Percentiles rank a stretch among this genome's conserved stretches.
phyloP scores from a whole-genome alignment of 2,329 filamentous ascomycete genomes.

The Aaosphaeria arxii region DNA sequence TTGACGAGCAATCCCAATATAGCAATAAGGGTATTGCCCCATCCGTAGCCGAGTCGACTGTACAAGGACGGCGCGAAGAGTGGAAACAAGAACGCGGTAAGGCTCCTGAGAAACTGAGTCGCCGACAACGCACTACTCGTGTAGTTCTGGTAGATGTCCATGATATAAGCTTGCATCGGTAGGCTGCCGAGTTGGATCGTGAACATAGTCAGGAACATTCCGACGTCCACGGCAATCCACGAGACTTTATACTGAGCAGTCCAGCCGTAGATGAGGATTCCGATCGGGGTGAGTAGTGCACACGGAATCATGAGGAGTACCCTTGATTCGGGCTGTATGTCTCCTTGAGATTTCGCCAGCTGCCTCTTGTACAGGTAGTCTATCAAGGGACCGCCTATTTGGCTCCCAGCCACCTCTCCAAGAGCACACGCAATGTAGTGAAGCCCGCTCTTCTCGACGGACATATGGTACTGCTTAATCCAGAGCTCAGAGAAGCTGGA shows the following conservation, averaged over 20 bases:
- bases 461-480: conserved; percentile 15
- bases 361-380: conserved; percentile 9
- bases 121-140: conserved; percentile 17
- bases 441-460: conserved; percentile 18
- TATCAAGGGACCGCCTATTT: conserved; percentile 43
- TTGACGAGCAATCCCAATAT: conserved; percentile 19
- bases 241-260: conserved; percentile 16
- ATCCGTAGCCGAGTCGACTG: conserved; percentile 34
- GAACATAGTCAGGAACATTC: conserved; percentile 44
- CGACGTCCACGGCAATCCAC: conserved; percentile 45
- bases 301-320: conserved; percentile 19
- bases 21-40: conserved; percentile 31
- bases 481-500: conserved; percentile 25
- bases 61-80: conserved; percentile 38
- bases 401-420: conserved; percentile 60
- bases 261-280: conserved; percentile 26
- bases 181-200: conserved; percentile 31
- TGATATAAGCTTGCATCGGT: conserved; percentile 57
- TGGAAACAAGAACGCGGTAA: conserved; percentile 30
- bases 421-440: conserved; percentile 38
- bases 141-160: conserved; percentile 54
- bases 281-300: conserved; percentile 16
- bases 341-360: conserved; percentile 40
- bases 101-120: conserved; percentile 16
- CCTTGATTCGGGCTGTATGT: conserved; percentile 33